phyloP scores from a whole-genome alignment of 164 flowering plant species.

The Amborella trichopoda region DNA sequence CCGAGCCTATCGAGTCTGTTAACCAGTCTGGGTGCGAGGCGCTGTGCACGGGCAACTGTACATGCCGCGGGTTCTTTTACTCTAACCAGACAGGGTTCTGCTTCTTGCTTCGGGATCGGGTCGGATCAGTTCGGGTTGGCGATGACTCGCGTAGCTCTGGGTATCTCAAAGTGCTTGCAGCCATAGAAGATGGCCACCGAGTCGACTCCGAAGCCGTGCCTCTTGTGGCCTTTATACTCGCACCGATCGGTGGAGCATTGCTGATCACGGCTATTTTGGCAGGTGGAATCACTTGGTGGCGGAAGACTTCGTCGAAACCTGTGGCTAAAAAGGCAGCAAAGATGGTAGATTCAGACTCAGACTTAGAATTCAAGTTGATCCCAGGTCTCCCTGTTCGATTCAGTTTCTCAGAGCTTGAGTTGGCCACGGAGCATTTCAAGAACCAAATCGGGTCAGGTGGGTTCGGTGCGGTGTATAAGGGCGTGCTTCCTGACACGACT shows the following conservation, averaged over 20 bases:
- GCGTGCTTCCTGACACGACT: conserved; percentile 46
- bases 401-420: conserved; percentile 45
- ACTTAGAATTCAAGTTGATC: conserved; percentile 39
- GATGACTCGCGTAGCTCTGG: conserved; percentile 23
- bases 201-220: conserved; percentile 21
- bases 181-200: neutral
- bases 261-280: conserved; percentile 17
- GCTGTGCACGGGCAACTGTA: conserved; percentile 51
- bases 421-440: conserved; percentile 55
- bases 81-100: conserved; percentile 54
- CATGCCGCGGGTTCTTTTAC: conserved; percentile 68
- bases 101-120: conserved; percentile 25
- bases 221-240: conserved; percentile 36
- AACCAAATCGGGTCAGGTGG: conserved; percentile 71
- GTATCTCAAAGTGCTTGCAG: conserved; percentile 18
- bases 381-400: conserved; percentile 75
- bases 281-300: conserved; percentile 32
- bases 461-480: conserved; percentile 75
- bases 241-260: conserved; percentile 42
- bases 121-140: conserved; percentile 50
- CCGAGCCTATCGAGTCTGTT: conserved; percentile 18
- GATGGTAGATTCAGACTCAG: conserved; percentile 29
- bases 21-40: conserved; percentile 31
- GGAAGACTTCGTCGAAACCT: conserved; percentile 16
- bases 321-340: conserved; percentile 15